These are phyloP conservation scores for Jaltomata sinuosa DNA, from an alignment of 257 asterid species.

Conservation along the genomic window DNA sequence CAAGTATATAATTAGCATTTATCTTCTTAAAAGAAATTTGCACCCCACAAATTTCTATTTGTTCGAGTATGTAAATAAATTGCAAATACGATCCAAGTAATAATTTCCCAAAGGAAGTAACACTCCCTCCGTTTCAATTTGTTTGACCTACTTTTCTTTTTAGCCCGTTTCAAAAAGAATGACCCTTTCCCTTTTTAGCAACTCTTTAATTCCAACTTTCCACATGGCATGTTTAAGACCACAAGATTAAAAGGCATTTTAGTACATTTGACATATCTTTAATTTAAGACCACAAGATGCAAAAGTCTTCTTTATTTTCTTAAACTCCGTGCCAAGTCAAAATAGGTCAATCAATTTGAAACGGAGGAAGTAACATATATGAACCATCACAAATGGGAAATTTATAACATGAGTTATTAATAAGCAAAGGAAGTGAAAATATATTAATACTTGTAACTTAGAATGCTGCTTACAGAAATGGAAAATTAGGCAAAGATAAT, in stretches of 20 bases:
- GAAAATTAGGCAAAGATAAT: not conserved
- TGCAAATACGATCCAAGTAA: not conserved
- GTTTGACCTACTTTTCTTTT: no score
- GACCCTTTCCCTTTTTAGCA: no score
- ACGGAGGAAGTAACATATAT: not conserved
- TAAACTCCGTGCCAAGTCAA: no score
- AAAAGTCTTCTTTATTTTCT: no score
- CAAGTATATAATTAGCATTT: not conserved
- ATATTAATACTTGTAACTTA: not conserved
- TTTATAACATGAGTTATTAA: not conserved
- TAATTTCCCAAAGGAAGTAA: not conserved
- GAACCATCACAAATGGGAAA: not conserved
- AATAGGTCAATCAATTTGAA: no score
- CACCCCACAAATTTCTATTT: not conserved
- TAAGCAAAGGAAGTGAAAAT: not conserved
- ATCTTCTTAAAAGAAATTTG: not conserved
- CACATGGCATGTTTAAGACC: no score
- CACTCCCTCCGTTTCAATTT: no score
- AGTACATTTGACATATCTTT: no score
- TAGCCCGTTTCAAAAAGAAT: no score
- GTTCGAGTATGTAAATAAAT: not conserved
- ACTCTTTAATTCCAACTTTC: no score
- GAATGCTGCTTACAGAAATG: not conserved
- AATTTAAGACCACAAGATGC: no score
- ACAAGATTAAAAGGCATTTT: no score